A percentile compares a stretch with the other conserved stretches of the same genome.
phyloP scores from a whole-genome alignment of 306 rosid species.

The Abrus pulchellus region DNA sequence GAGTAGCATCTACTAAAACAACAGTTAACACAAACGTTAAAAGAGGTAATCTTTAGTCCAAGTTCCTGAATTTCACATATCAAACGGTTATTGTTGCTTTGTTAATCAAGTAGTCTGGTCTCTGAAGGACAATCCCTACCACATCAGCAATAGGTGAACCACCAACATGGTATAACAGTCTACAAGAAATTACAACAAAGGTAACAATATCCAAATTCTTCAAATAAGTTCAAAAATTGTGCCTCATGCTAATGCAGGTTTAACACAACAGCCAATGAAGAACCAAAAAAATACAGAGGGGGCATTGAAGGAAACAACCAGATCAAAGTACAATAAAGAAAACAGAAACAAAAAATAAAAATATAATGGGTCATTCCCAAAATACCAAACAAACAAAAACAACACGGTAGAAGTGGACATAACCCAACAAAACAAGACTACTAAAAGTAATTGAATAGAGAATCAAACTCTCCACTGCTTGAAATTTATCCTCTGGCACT shows the following conservation, averaged over 20 bases:
- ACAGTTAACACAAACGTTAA: conserved; percentile 6
- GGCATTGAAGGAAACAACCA: background rate
- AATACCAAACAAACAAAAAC: conserved; percentile 5
- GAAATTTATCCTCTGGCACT: conserved; percentile 31
- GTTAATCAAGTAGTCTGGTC: background rate
- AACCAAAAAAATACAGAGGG: background rate
- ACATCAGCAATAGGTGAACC: background rate
- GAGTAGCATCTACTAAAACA: background rate
- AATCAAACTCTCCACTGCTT: background rate
- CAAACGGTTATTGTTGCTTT: background rate
- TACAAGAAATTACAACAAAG: conserved; percentile 2
- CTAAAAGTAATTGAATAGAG: background rate
- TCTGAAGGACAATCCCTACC: background rate
- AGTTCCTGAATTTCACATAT: background rate
- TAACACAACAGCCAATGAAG: background rate
- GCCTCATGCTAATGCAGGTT: background rate
- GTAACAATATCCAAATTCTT: background rate
- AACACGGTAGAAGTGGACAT: background rate
- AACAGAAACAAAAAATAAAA: background rate
- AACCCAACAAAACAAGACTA: background rate
- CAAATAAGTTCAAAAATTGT: background rate
- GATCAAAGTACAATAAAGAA: conserved; percentile 17
- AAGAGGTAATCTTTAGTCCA: background rate
- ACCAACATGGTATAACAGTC: background rate
- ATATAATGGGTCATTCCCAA: background rate